phyloP scores from a whole-genome alignment of 202 grass and related monocot species.

The Digitaria exilis region DNA sequence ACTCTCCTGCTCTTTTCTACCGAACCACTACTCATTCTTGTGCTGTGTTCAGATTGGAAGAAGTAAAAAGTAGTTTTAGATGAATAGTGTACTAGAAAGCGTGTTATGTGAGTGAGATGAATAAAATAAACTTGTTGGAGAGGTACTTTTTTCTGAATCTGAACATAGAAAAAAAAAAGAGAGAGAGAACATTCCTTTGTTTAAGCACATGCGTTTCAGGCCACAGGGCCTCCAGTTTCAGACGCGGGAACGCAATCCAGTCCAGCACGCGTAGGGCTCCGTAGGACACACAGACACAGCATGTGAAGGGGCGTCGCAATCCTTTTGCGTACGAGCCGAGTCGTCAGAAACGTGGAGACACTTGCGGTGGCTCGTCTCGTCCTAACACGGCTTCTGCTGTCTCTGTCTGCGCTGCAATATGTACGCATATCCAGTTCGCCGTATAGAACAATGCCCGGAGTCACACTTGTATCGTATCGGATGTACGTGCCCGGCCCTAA shows the following conservation, averaged over 20 bases:
- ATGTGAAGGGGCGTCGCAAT: not conserved
- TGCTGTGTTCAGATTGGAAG: too few relatives aligned
- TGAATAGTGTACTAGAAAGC: too few relatives aligned
- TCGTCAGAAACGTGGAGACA: not conserved
- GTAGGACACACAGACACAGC: not conserved
- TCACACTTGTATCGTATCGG: not conserved
- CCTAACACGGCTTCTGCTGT: not conserved
- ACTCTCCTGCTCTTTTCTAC: not conserved
- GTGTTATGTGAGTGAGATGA: too few relatives aligned
- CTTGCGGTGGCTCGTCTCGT: not conserved
- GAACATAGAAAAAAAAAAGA: too few relatives aligned
- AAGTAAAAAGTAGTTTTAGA: too few relatives aligned
- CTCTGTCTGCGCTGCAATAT: not conserved
- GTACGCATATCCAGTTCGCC: not conserved
- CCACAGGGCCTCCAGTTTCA: not conserved
- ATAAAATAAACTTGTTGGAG: too few relatives aligned
- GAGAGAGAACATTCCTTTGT: too few relatives aligned
- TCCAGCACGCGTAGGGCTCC: not conserved
- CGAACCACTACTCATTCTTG: not conserved
- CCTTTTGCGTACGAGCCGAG: not conserved
- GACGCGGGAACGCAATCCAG: not conserved
- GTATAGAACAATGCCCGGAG: not conserved
- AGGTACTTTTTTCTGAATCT: too few relatives aligned
- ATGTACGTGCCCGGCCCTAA: not conserved
- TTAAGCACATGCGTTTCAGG: not conserved